These are phyloP conservation scores for Agaricus subrufescens DNA, from an alignment of 768 basidiomycete genomes.

Conservation along the genomic window DNA sequence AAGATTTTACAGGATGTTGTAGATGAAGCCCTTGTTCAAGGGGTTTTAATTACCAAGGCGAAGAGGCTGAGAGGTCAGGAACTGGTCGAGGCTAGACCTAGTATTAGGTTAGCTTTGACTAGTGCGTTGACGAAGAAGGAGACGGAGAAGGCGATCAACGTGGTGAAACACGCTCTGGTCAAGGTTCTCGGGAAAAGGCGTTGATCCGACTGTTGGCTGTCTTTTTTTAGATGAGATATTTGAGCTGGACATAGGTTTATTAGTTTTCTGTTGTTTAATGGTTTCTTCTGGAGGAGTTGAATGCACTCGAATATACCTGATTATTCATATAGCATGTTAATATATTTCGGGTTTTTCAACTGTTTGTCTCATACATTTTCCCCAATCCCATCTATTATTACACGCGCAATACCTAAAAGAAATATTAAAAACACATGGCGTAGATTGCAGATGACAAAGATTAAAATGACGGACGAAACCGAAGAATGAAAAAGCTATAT, in stretches of 20 bases:
- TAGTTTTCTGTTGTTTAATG: not conserved
- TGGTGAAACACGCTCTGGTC: slow-evolving; percentile 67
- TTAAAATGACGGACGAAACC: too few relatives aligned
- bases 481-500: too few relatives aligned
- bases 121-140: slow-evolving; percentile 85
- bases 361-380: too few relatives aligned
- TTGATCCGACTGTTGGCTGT: slow-evolving; percentile 16
- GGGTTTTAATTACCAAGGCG: slow-evolving; percentile 82
- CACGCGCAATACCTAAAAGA: too few relatives aligned
- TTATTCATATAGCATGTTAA: slow-evolving; percentile 2
- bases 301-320: not conserved
- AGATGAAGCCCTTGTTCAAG: slow-evolving; percentile 77
- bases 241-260: not conserved
- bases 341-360: not conserved
- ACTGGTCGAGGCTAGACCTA: slow-evolving; percentile 73
- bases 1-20: slow-evolving; percentile 85
- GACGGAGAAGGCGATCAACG: slow-evolving; percentile 78
- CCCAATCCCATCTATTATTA: too few relatives aligned
- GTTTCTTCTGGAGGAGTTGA: not conserved
- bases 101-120: slow-evolving; percentile 78
- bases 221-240: too few relatives aligned
- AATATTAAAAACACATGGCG: too few relatives aligned
- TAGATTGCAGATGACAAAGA: too few relatives aligned
- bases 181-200: slow-evolving; percentile 68
- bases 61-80: slow-evolving; percentile 84